Conservation (phyloP, 306 rosid genomes). For the Abrus pulchellus region DNA sequence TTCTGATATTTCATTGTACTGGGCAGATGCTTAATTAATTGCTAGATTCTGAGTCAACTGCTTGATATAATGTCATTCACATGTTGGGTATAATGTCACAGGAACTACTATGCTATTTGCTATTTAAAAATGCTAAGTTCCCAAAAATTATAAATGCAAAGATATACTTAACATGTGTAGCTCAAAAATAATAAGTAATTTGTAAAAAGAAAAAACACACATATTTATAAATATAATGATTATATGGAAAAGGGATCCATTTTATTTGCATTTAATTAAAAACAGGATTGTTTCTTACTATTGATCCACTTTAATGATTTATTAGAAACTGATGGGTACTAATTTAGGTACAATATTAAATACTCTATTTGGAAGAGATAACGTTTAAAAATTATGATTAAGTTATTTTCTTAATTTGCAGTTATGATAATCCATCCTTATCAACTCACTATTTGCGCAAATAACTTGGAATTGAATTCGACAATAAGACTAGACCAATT, state of each 20-base stretch:
- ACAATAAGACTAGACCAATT: not conserved
- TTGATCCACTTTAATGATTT: not conserved
- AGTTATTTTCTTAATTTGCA: not conserved
- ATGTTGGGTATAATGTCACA: slow-evolving; percentile 3
- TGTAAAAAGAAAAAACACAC: not conserved
- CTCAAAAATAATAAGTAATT: not conserved
- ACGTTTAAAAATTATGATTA: not conserved
- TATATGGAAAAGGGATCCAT: too few relatives aligned
- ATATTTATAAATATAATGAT: not conserved
- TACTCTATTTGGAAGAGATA: not conserved
- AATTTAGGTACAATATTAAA: not conserved
- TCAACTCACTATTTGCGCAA: not conserved
- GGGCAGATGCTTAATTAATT: not conserved
- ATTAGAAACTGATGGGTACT: not conserved
- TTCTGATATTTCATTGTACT: not conserved
- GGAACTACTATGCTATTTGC: not conserved
- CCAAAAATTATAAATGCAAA: not conserved
- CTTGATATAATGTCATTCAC: not conserved
- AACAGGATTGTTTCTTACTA: not conserved
- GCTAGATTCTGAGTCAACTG: slow-evolving; percentile 14
- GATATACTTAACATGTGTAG: not conserved
- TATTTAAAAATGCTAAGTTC: not conserved
- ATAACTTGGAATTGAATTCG: not conserved
- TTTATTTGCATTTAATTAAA: not conserved
- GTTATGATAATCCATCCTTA: not conserved